Conservation (phyloP, 768 basidiomycete species). For the Glaciozyma antarctica region DNA sequence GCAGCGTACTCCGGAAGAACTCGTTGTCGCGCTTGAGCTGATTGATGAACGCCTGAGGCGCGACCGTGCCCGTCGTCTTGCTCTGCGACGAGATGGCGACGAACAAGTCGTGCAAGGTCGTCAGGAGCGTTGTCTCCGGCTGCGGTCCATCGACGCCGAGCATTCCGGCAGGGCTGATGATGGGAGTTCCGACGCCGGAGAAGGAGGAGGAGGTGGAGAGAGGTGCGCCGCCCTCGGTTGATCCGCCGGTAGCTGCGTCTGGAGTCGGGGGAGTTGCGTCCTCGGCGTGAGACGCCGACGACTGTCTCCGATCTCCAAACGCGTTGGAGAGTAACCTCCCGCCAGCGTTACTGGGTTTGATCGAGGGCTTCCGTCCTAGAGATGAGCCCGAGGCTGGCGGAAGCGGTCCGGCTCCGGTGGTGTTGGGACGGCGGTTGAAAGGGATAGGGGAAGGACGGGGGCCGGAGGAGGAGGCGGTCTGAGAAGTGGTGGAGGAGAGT, state of each 20-base stretch:
- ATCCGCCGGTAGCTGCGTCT: not conserved
- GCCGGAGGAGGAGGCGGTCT: not conserved
- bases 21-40: constrained; percentile 90
- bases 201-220: constrained; percentile 22
- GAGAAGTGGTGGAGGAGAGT: not conserved
- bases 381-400: too few relatives aligned
- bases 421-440: not conserved
- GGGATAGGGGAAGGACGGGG: not conserved
- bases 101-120: constrained; percentile 88
- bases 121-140: constrained; percentile 57
- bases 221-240: constrained; percentile 5
- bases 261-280: not conserved
- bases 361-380: not conserved
- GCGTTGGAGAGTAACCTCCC: not conserved
- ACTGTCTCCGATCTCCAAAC: not conserved
- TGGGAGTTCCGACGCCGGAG: constrained; percentile 39
- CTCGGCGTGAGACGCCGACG: not conserved
- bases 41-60: constrained; percentile 83
- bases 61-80: constrained; percentile 68
- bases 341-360: not conserved
- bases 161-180: constrained; percentile 46
- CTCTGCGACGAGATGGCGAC: constrained; percentile 69
- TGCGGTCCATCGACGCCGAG: constrained; percentile 18
- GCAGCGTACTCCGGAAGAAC: constrained; percentile 77
- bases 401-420: not conserved